A percentile compares a stretch with the other conserved stretches of the same genome.
These are phyloP conservation scores for Trypanosoma melophagium DNA, from an alignment of 208 protist species.

Conservation along the genomic window DNA sequence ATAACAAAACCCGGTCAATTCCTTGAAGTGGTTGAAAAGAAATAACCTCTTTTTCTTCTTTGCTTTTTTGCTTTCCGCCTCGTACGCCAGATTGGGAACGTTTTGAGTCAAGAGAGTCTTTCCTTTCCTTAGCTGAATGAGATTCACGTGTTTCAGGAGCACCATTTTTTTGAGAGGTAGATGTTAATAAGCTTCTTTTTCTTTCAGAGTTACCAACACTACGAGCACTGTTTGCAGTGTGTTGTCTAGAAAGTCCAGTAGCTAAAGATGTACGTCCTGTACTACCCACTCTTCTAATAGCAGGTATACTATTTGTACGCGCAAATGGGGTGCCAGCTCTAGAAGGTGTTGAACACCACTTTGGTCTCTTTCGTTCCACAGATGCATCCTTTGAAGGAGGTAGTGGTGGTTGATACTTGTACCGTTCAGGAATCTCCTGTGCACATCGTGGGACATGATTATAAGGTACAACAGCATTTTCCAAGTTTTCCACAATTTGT, in stretches of 20 bases:
- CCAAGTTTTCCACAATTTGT: constrained; percentile 6
- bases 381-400: neutral
- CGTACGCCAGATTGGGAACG: no score
- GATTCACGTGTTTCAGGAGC: no score
- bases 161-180: neutral
- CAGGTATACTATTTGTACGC: neutral
- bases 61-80: neutral
- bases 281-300: neutral
- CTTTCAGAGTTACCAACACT: neutral
- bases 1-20: constrained; percentile 18
- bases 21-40: neutral
- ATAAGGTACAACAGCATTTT: constrained; percentile 5
- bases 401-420: constrained; percentile 46
- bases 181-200: neutral
- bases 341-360: neutral
- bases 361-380: neutral
- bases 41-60: neutral
- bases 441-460: constrained; percentile 40
- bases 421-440: constrained; percentile 49
- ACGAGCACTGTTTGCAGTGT: neutral
- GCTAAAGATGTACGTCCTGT: neutral
- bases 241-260: neutral
- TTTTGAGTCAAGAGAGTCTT: neutral
- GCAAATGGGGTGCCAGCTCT: neutral
- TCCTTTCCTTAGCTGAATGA: neutral